Evolutionary conservation across 805 yeast genomes (phyloP), one percentile per base, ranked within the genome.

Genomic region (Yamadazyma paraphyllophila): DNA sequence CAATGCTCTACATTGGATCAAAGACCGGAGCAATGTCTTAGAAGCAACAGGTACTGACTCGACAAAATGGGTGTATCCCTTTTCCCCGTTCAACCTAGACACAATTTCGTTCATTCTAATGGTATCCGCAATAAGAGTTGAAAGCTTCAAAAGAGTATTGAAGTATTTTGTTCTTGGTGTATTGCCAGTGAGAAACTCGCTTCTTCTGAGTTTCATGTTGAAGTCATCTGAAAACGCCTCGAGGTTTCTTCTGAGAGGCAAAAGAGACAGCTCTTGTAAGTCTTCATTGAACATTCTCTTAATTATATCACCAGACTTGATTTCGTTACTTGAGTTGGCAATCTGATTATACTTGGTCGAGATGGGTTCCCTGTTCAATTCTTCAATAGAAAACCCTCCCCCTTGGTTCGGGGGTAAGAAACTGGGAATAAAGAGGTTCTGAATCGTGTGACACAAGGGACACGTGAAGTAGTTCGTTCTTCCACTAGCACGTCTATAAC

Each of bases 21-120:
- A 54, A 0, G 80, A 67, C 26, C 68, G 65, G 2, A 77, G 32
- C 11, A 75, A 54, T 1, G 64, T 57, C 32, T 63, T 59, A 4
- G 66, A 41, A 0, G 71, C 46, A 0, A 56, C 57, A 2, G 72
- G 60, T 7, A 68, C 54, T 7, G 53, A 51, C 9, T 52, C 50
- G 9, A 68, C 44, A 41, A 68, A 67, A 8, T 48, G 45, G 5
- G 52, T 41, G 31, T 58, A 58, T 12, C 63, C 56, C 11, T 49
- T 48, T 7, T 39, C 46, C 1, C 70, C 74, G 13, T 75, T 73
- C n/a, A 74, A 57, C 57, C 91, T 71, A 1, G 82, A 70, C 0
- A 83, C 55, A 16, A 83, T 76, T 54, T 85, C 91, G 32, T 74
- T 62, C 74, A 82, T 78, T 17, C 77, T 70, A 20, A 85, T 71